Base-by-base conservation (phyloP, 23 red algal species). In the Rhodosorus marinus region DNA sequence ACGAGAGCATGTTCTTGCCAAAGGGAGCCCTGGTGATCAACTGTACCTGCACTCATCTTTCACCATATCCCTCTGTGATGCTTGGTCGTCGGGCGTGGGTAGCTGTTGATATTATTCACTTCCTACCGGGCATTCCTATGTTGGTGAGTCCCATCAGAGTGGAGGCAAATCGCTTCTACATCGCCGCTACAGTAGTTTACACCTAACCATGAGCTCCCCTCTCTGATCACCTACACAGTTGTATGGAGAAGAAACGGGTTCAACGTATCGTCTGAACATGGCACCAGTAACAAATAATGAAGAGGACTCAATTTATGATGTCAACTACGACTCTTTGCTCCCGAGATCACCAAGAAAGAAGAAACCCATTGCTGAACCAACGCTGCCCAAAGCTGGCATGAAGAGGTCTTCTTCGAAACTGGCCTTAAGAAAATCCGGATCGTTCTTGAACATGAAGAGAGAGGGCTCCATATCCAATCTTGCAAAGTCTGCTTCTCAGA, bases 51-150 rank as follows among this genome's bases (percentile, higher is more conserved):
- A 80, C 72, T 35, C 76, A 98, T 63, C 57, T 59, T 29, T 85
- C 90, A 19, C 90, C 90, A 19, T 98, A 78, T 67, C 90, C 90
- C 1, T 72, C 72, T 9, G 79, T 71, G 0, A 55, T 98, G 64
- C 86, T 86, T 20, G 79, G 90, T 27, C 66, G 90, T 33, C 66
- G 79, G 38, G 63, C 90, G 29, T 98, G 90, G 90, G 26, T 84
- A 27, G 90, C 90, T 26, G 90, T 98, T 1, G 90, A 98, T 49
- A 43, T 98, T 11, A 41, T 98, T 6, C 70, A 50, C 29, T 98
- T 98, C 47, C 64, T 98, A 11, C 90, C 76, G 1, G 71, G 82
- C 43, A 55, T 98, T 28, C 90, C 90, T 6, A 72, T 98, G 70
- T 42, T 74, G 1, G n/a, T n/a, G n/a, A n/a, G n/a, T n/a, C n/a